phyloP scores from a whole-genome alignment of 2,329 filamentous ascomycete species.

The Xylaria polymorpha region DNA sequence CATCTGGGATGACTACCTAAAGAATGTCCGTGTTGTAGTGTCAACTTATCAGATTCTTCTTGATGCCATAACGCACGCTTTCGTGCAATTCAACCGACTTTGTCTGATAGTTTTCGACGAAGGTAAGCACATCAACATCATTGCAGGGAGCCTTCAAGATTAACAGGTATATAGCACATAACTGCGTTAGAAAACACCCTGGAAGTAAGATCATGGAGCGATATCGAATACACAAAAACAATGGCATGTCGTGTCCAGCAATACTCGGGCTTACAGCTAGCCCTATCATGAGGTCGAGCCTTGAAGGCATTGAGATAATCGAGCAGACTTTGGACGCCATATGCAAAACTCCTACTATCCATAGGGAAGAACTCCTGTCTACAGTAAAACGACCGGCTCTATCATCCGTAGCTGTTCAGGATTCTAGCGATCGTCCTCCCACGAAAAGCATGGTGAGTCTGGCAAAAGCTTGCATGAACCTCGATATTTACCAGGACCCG shows the following conservation, averaged over 20 bases:
- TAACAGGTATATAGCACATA: constrained; percentile 69
- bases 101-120: constrained; percentile 85
- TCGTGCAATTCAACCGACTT: constrained; percentile 72
- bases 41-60: constrained; percentile 80
- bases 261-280: constrained; percentile 87
- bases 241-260: constrained; percentile 62
- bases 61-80: constrained; percentile 80
- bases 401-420: constrained; percentile 41
- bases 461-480: constrained; percentile 51
- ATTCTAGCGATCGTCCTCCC: constrained; percentile 20
- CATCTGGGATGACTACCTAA: constrained; percentile 75
- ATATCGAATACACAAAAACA: constrained; percentile 66
- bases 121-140: constrained; percentile 60
- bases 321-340: constrained; percentile 77
- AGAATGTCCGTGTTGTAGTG: constrained; percentile 76
- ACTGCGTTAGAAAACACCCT: constrained; percentile 73
- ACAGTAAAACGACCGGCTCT: constrained; percentile 75
- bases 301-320: constrained; percentile 67
- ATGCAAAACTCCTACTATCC: constrained; percentile 74
- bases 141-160: constrained; percentile 27
- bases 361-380: constrained; percentile 76
- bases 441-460: constrained; percentile 60
- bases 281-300: constrained; percentile 72
- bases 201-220: constrained; percentile 78
- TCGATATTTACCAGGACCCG: constrained; percentile 72